These are phyloP conservation scores for Metarhizium sp. DNA, from an alignment of 2,329 filamentous ascomycete genomes.

Conservation along the genomic window DNA sequence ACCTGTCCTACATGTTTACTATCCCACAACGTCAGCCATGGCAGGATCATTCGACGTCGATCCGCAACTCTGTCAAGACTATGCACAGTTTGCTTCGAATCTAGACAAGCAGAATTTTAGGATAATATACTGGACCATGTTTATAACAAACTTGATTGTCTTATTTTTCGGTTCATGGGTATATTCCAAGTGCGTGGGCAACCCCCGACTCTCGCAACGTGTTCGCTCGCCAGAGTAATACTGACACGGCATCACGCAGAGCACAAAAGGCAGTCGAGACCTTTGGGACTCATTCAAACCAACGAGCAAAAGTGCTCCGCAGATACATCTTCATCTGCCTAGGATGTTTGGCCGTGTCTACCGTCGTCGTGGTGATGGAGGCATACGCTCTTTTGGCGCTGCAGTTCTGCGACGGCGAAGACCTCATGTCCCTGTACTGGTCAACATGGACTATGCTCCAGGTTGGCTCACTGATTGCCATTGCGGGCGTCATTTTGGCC, in stretches of 20 bases:
- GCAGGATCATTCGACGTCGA: conserved; percentile 8
- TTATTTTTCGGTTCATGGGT: conserved; percentile 34
- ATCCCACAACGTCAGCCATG: neutral
- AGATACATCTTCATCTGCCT: conserved; percentile 34
- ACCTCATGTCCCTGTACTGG: conserved; percentile 52
- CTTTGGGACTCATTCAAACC: conserved; percentile 19
- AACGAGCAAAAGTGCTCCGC: conserved; percentile 25
- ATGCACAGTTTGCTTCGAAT: conserved; percentile 34
- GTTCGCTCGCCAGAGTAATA: neutral
- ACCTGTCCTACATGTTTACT: neutral
- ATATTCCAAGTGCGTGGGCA: conserved; percentile 26
- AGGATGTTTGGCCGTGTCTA: conserved; percentile 33
- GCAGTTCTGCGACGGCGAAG: conserved; percentile 51
- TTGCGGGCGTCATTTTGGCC: conserved; percentile 46
- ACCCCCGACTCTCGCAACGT: neutral
- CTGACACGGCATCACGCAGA: conserved; percentile 12
- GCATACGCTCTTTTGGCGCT: conserved; percentile 42
- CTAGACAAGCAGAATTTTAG: conserved; percentile 33
- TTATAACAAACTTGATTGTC: conserved; percentile 32
- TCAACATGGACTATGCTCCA: conserved; percentile 53
- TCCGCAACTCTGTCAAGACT: conserved; percentile 24
- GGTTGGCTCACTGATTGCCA: conserved; percentile 48
- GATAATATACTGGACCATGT: conserved; percentile 37
- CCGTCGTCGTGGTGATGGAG: conserved; percentile 41
- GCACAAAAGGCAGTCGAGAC: conserved; percentile 28